Percentiles rank a stretch among this genome's conserved stretches.
These are phyloP conservation scores for Petasospora fabianii DNA, from an alignment of 1,139 yeast species.

Conservation along the genomic window DNA sequence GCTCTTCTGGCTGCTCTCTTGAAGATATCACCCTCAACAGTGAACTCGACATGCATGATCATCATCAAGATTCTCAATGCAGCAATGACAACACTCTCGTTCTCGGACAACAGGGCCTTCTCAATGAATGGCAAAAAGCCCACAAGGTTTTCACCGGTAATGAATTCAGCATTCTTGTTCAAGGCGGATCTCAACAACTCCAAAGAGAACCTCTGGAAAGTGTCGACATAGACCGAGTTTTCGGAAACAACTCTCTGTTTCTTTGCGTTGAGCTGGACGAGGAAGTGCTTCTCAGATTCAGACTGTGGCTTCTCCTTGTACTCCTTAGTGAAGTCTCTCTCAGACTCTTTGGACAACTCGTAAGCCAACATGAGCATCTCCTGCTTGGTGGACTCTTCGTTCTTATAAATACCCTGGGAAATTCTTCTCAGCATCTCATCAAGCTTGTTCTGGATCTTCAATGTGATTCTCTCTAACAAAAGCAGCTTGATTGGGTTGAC, in stretches of 20 bases:
- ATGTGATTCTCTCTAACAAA: slow-evolving; percentile 59
- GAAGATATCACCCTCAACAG: slow-evolving; percentile 50
- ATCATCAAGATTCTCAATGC: slow-evolving; percentile 62
- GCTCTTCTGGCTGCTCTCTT: slow-evolving; percentile 60
- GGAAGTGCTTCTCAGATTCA: slow-evolving; percentile 55
- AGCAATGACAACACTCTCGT: slow-evolving; percentile 72
- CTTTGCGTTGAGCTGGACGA: slow-evolving; percentile 63
- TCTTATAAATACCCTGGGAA: slow-evolving; percentile 72
- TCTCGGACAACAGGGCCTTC: slow-evolving; percentile 54
- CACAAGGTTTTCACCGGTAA: slow-evolving; percentile 56
- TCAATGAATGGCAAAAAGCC: slow-evolving; percentile 77
- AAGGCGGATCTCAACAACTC: slow-evolving; percentile 76
- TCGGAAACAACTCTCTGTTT: slow-evolving; percentile 51
- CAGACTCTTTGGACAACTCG: slow-evolving; percentile 63
- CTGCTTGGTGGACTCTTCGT: slow-evolving; percentile 50
- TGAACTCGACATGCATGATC: slow-evolving; percentile 59
- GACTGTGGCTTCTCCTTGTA: slow-evolving; percentile 24
- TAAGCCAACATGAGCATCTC: slow-evolving; percentile 69
- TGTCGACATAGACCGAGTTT: slow-evolving; percentile 46
- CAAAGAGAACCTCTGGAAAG: slow-evolving; percentile 72
- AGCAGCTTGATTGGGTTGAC: slow-evolving; percentile 68
- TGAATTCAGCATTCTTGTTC: slow-evolving; percentile 52
- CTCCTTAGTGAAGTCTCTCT: slow-evolving; percentile 28
- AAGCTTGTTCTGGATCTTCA: slow-evolving; percentile 68
- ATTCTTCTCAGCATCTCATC: slow-evolving; percentile 77